phyloP scores from a whole-genome alignment of 2,329 filamentous ascomycete species.

The Aspergillus fumigatus region DNA sequence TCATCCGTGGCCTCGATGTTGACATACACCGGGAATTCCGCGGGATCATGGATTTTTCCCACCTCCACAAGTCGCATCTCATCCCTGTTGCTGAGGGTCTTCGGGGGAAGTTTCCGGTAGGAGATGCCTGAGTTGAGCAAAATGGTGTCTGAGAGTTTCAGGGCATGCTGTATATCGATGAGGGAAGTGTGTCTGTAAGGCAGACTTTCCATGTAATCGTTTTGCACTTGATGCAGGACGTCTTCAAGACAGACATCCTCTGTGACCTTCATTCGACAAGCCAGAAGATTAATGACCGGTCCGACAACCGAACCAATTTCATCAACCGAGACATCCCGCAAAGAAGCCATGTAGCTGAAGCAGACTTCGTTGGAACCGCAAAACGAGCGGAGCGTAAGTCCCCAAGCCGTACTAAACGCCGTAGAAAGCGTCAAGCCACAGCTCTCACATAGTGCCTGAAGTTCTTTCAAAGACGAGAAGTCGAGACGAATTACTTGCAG shows the following conservation, averaged over 20 bases:
- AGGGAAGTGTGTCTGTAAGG: conserved; percentile 42
- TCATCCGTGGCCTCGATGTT: conserved; percentile 47
- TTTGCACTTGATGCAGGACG: conserved; percentile 40
- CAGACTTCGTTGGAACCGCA: conserved; percentile 67
- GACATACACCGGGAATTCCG: conserved; percentile 46
- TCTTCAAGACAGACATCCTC: conserved; percentile 30
- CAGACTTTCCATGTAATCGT: conserved; percentile 45
- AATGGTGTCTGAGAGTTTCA: conserved; percentile 34
- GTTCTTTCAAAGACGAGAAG: conserved; percentile 22
- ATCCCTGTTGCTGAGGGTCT: conserved; percentile 16
- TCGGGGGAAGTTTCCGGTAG: conserved; percentile 40
- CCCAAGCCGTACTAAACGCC: conserved; percentile 68
- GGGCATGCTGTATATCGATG: conserved; percentile 45
- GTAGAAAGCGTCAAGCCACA: conserved; percentile 47
- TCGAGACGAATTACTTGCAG: conserved; percentile 29
- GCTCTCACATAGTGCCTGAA: conserved; percentile 39
- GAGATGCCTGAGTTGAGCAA: conserved; percentile 49
- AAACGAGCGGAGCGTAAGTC: conserved; percentile 55
- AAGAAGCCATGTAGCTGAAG: conserved; percentile 44
- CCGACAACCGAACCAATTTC: conserved; percentile 43
- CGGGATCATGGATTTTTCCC: conserved; percentile 43
- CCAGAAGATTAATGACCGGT: conserved; percentile 44
- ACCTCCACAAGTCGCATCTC: conserved; percentile 37
- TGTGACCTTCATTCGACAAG: conserved; percentile 40
- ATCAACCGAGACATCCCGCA: conserved; percentile 39